Base-by-base conservation (phyloP, 805 yeast genomes). In the Kodamaea lidongshanica region DNA sequence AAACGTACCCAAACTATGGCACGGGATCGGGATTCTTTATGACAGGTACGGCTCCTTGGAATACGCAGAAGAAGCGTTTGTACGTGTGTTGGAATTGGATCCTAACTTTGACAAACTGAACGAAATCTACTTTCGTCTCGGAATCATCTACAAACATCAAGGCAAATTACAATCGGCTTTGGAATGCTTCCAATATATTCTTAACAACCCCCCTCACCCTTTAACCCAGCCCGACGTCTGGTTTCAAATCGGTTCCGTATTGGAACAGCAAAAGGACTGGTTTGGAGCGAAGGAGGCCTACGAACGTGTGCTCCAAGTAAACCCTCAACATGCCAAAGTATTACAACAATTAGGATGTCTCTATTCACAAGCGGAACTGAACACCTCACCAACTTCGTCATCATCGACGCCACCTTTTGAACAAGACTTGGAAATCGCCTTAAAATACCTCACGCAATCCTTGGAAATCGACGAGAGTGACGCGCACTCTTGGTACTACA, bases 41-140 rank as follows among this genome's bases (percentile, higher is more conserved):
- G 98, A 92, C 57, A 70, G 98, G 32, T 92, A 92, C 55, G 98
- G 97, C 16, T 83, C 95, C 4, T 63, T 89, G 41, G 97, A 89
- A 60, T 92, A 89, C 49, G 98, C 98, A 3, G 98, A 92, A 56
- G 98, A 92, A 58, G 97, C 98, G 4, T 89, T 92, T 61, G 94
- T 94, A 23, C 77, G 95, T 46, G 98, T 92, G 8, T 66, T 92
- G 54, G 96, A 88, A 54, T 74, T 92, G 67, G 97, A 92, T 58
- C 95, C 96, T 27, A 79, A 85, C 52, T 89, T 92, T 47, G 97
- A 92, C 48, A 92, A 92, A 62, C 89, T 95, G 15, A 83, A 85
- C 50, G 98, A 92, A 54, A 94, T 92, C 42, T 92, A 92, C 56
- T 92, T 92, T 73, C 70, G 98, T 37, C 70, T 92, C 45, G 98